Percentiles rank a stretch among this genome's conserved stretches.
Conservation (phyloP, 257 asterid species). For the Solanum lignicaule region DNA sequence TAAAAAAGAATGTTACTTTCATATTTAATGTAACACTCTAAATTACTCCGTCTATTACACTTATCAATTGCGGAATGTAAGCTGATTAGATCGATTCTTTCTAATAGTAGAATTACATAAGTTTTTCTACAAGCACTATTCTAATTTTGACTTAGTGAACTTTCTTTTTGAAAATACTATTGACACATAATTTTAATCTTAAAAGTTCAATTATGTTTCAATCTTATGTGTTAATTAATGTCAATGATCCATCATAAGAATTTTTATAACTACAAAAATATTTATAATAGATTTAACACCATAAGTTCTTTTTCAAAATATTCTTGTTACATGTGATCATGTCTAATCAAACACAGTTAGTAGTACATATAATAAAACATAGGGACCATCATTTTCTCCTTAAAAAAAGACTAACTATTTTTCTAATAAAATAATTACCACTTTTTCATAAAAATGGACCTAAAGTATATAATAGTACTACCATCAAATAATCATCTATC, state of each 20-base stretch:
- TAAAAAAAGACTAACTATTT: neutral
- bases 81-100: no score
- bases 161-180: no score
- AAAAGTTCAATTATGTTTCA: no score
- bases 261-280: neutral
- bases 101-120: no score
- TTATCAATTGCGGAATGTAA: no score
- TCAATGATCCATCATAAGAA: no score
- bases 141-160: no score
- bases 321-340: neutral
- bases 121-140: no score
- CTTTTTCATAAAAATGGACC: neutral
- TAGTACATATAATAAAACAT: neutral
- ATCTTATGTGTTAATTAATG: no score
- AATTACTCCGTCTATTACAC: no score
- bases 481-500: neutral
- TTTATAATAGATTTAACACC: neutral
- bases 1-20: neutral
- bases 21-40: neutral
- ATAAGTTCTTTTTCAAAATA: neutral
- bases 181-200: no score
- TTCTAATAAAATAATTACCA: neutral
- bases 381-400: slow-evolving; percentile 5
- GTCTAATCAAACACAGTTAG: neutral
- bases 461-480: neutral